Evolutionary conservation across 345 rosid genomes (phyloP), one percentile per base, ranked within the genome.

Genomic region (Linum lewisii): DNA sequence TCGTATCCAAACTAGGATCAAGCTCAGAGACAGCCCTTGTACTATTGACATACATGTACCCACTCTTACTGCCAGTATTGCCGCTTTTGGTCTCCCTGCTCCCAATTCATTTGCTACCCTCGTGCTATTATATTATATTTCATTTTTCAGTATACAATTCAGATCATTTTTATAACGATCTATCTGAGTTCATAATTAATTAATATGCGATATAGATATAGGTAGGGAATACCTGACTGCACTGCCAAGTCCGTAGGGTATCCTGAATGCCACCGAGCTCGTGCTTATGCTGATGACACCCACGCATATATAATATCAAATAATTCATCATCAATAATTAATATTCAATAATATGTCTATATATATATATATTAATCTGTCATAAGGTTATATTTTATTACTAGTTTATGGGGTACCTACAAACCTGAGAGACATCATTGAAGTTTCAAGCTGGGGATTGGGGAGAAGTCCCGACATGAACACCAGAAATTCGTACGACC

Each of bases 391-490:
- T n/a, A n/a, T n/a, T n/a, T n/a, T n/a, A n/a, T n/a, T n/a, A n/a
- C n/a, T n/a, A n/a, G n/a, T n/a, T n/a, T n/a, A n/a, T n/a, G n/a
- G n/a, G 50, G 21, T 44, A 13, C n/a, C n/a, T 24, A 22, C 69
- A 50, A 68, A 76, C 77, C 80, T 66, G 65, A 73, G 58, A 2
- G 75, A 72, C 75, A 67, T 73, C 77, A 77, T 62, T 21, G 81
- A 73, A 19, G 67, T 36, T 70, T 73, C 75, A 15, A 77, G 73
- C 59, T 36, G 58, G 19, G 75, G 81, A 73, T 72, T 77, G n/a
- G 77, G 66, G 64, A 73, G 75, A 24, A 77, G 56, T 53, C 73
- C 73, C 8, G 75, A 73, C 68, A 67, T 61, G 26, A 77, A 21
- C 32, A 73, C 77, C 60, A 70, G 32, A 56, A 59, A 58, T 61